These are phyloP conservation scores for Debaryomyces subglobosus DNA, from an alignment of 1,139 yeast genomes.

Conservation along the genomic window DNA sequence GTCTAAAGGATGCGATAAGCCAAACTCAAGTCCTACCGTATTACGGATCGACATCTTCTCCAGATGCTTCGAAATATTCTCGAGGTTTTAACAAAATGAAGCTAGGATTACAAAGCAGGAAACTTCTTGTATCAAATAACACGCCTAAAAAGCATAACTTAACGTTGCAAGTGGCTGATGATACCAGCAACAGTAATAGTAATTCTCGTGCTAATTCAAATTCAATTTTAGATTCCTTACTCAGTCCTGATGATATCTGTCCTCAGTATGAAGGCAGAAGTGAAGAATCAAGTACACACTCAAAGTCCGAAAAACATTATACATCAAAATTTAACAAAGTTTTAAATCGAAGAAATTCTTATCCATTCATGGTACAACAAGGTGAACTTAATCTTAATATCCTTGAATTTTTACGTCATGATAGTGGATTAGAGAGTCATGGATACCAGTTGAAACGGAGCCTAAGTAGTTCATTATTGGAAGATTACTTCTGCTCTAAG, in stretches of 20 bases:
- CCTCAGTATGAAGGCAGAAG: neutral
- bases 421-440: slow-evolving; percentile 3
- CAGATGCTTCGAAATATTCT: slow-evolving; percentile 34
- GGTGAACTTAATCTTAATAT: slow-evolving; percentile 35
- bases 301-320: slow-evolving; percentile 5
- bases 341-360: slow-evolving; percentile 49
- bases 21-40: slow-evolving; percentile 24
- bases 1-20: slow-evolving; percentile 41
- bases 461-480: slow-evolving; percentile 49
- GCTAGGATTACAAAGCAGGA: slow-evolving; percentile 36
- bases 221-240: slow-evolving; percentile 15
- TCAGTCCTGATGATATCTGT: slow-evolving; percentile 4
- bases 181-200: neutral
- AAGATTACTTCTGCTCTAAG: slow-evolving; percentile 27
- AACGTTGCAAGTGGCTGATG: neutral
- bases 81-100: slow-evolving; percentile 43
- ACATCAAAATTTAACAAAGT: slow-evolving; percentile 22
- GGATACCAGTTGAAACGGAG: slow-evolving; percentile 23
- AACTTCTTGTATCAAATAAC: slow-evolving; percentile 15
- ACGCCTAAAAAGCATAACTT: slow-evolving; percentile 12
- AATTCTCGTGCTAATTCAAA: slow-evolving; percentile 7
- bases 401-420: slow-evolving; percentile 25
- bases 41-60: slow-evolving; percentile 9
- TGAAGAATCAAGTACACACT: slow-evolving; percentile 1
- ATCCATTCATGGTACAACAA: slow-evolving; percentile 32